Evolutionary conservation across 2,329 filamentous ascomycete genomes (phyloP).

Genomic region (Chaetomium strumarium): DNA sequence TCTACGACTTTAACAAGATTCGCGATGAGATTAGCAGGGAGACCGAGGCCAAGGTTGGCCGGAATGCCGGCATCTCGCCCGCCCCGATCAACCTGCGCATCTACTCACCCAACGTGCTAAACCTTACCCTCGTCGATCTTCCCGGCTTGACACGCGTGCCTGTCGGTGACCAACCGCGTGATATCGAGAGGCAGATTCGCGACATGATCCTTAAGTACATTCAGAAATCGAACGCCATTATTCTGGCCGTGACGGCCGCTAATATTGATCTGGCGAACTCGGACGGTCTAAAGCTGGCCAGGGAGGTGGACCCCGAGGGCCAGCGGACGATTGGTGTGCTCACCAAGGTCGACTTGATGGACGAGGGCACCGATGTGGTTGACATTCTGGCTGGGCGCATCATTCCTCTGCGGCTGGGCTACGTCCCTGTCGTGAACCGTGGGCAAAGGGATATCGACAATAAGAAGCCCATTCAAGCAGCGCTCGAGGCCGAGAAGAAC

Average conservation of each 20-base stretch:
- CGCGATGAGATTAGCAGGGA: constrained; percentile 95
- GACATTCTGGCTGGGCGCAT: constrained; percentile 97
- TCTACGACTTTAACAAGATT: constrained; percentile 97
- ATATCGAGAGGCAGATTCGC: constrained; percentile 93
- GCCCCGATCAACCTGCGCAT: constrained; percentile 96
- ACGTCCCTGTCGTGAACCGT: constrained; percentile 93
- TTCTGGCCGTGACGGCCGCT: constrained; percentile 90
- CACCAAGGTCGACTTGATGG: constrained; percentile 98
- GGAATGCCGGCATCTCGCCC: constrained; percentile 93
- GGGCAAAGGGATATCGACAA: constrained; percentile 98
- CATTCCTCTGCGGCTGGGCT: constrained; percentile 89
- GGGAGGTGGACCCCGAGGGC: constrained; percentile 95
- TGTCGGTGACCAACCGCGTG: constrained; percentile 90
- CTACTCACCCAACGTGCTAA: constrained; percentile 97
- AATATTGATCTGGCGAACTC: constrained; percentile 99
- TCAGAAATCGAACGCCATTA: constrained; percentile 96
- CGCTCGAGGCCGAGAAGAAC: constrained; percentile 87
- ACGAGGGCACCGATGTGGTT: constrained; percentile 95
- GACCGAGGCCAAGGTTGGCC: constrained; percentile 92
- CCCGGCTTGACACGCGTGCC: constrained; percentile 95
- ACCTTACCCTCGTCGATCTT: constrained; percentile 91
- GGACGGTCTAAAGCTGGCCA: constrained; percentile 89
- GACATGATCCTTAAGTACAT: constrained; percentile 99
- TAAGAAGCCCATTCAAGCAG: constrained; percentile 87
- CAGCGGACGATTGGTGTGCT: constrained; percentile 97